Evolutionary conservation across 2,329 filamentous ascomycete genomes (phyloP).

Genomic region (Trichoderma hamatum): DNA sequence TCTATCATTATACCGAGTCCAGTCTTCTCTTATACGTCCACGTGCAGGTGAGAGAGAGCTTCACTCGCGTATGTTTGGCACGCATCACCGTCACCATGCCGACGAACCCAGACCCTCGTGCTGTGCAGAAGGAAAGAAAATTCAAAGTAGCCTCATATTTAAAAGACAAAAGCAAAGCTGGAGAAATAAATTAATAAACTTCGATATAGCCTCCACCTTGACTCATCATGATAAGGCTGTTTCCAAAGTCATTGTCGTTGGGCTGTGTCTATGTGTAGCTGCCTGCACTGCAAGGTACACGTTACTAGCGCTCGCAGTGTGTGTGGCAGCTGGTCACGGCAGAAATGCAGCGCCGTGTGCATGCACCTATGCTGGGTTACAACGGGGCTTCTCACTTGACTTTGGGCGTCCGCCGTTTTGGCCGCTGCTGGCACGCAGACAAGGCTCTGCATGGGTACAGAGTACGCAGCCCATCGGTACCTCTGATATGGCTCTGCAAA

Average conservation of each 20-base stretch:
- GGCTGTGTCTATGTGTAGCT: constrained; percentile 4
- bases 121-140: neutral
- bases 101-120: neutral
- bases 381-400: constrained; percentile 8
- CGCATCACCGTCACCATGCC: neutral
- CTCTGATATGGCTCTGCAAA: neutral
- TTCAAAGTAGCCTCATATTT: neutral
- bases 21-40: neutral
- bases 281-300: constrained; percentile 21
- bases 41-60: neutral
- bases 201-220: neutral
- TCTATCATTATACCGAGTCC: neutral
- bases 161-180: neutral
- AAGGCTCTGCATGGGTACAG: neutral
- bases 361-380: neutral
- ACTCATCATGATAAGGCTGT: neutral
- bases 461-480: neutral
- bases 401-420: neutral
- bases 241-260: neutral
- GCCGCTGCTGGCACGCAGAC: neutral
- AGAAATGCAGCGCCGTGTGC: neutral
- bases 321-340: constrained; percentile 17
- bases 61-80: neutral
- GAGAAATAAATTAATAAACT: neutral
- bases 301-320: neutral